Base-by-base conservation (phyloP, 495 filamentous ascomycete genomes). In the Aspergillus kassunensis region DNA sequence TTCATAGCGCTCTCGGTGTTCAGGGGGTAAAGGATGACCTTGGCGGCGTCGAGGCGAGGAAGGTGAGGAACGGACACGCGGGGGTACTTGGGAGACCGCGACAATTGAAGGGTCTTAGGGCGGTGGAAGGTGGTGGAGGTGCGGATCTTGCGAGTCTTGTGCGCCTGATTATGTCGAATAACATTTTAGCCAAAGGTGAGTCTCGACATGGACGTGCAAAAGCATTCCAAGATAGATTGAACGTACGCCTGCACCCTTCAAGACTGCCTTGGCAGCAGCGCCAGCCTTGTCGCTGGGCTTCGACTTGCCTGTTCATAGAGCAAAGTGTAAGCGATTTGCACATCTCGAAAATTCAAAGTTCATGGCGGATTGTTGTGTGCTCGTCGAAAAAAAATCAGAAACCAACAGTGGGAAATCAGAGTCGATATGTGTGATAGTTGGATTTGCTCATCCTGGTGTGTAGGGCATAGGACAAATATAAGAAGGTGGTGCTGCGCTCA, bases 1-100 rank as follows among this genome's bases (percentile, higher is more conserved):
- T 99, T 99, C 90, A 99, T 96, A 66, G 93, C 95, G 60, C 85
- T 89, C 85, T 98, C 93, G 46, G 93, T 97, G 82, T 99, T 99
- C 55, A 98, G 80, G 51, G 78, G 78, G 80, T 88, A 82, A 61
- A 90, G 78, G 68, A 95, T 85, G 67, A 92, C 76, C 80, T 93
- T 92, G 82, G 87, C 84, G 76, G 89, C 87, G 75, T 98, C 93
- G 68, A 97, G 86, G 57, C 89, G 89, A 62, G 91, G 86, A 62
- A 81, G 83, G 66, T 93, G 88, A 49, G 89, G 85, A 70, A 99
- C 81, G 59, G 89, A 91, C 82, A 91, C 91, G 79, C 91, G 89
- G 58, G 88, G 93, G 84, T 96, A 99, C 79, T 95, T 96, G 68
- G 92, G 92, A 27, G 84, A 74, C 66, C 93, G 91, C 62, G 89